Conservation (phyloP, 345 rosid species). For the Brassica cretica region DNA sequence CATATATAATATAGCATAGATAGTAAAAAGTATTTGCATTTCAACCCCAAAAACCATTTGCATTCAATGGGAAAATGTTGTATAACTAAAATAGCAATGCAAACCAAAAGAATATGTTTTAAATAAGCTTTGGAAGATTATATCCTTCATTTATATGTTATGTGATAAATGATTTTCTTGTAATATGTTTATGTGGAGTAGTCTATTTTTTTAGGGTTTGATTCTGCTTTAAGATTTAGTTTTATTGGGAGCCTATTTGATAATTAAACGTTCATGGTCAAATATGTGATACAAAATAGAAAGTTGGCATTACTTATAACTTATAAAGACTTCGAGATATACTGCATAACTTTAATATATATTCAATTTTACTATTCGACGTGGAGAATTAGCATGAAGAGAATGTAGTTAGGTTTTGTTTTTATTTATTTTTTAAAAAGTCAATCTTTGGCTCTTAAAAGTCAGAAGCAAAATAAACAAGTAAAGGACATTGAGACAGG, state of each 20-base stretch:
- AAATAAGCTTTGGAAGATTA: background rate
- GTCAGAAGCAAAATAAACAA: constrained; percentile 14
- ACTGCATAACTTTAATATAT: background rate
- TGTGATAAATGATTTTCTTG: background rate
- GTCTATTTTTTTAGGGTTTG: background rate
- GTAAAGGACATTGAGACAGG: constrained; percentile 10
- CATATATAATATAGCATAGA: background rate
- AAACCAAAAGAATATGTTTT: background rate
- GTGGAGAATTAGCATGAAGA: background rate
- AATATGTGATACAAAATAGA: background rate
- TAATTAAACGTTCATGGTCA: background rate
- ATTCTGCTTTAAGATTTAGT: background rate
- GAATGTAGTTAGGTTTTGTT: constrained; percentile 3
- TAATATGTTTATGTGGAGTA: background rate
- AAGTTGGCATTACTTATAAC: background rate
- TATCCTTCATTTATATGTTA: background rate
- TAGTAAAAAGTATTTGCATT: background rate
- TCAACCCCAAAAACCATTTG: background rate
- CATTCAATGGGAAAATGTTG: background rate
- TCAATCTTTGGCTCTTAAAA: constrained; percentile 3
- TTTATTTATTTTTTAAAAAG: too few relatives aligned
- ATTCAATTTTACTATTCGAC: background rate
- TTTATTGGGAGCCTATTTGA: background rate
- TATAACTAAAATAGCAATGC: background rate
- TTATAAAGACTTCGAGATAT: background rate